These are phyloP conservation scores for Solidago caesia DNA, from an alignment of 129 eudicot genomes.

Conservation along the genomic window DNA sequence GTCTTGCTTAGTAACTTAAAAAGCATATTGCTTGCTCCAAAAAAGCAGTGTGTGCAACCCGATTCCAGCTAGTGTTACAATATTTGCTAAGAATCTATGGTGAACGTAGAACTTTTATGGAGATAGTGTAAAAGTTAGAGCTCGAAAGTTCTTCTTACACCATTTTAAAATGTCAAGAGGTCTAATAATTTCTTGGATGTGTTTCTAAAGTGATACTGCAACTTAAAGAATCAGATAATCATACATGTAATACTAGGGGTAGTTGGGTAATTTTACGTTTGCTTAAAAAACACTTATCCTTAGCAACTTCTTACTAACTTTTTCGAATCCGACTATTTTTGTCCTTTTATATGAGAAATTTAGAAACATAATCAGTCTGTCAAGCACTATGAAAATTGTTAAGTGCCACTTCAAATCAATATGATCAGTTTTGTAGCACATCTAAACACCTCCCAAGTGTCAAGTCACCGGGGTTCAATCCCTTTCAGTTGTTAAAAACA, in stretches of 20 bases:
- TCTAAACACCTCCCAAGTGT: not conserved
- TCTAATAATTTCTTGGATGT: not conserved
- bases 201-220: not conserved
- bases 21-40: no score
- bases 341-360: not conserved
- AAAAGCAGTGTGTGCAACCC: not conserved
- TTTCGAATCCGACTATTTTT: not conserved
- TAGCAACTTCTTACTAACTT: not conserved
- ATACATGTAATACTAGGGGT: not conserved
- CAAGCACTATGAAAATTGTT: not conserved
- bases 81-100: not conserved
- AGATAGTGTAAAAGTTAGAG: not conserved
- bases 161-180: not conserved
- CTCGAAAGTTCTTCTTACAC: not conserved
- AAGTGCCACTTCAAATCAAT: not conserved
- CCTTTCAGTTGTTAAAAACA: no score
- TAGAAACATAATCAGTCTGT: not conserved
- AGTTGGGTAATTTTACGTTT: not conserved
- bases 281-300: not conserved
- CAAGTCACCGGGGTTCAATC: not conserved
- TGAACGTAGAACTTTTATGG: not conserved
- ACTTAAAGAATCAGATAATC: not conserved
- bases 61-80: not conserved
- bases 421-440: not conserved
- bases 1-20: no score